These are phyloP conservation scores for Berkeleyomyces rouxiae DNA, from an alignment of 2,329 filamentous ascomycete genomes.

Conservation along the genomic window DNA sequence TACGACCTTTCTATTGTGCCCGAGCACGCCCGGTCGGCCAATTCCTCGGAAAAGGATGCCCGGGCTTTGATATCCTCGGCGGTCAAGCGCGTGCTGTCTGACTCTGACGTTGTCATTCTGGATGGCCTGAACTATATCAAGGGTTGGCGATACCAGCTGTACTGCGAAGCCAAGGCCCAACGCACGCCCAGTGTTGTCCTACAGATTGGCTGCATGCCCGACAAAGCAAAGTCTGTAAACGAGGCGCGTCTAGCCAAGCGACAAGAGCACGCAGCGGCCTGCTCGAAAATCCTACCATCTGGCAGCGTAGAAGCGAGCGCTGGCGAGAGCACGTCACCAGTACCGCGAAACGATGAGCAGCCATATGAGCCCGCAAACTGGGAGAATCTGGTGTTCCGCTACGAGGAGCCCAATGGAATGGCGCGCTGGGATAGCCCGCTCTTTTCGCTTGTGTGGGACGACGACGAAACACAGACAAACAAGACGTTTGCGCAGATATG, in stretches of 20 bases:
- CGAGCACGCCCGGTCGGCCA: slow-evolving; percentile 50
- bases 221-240: slow-evolving; percentile 42
- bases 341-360: slow-evolving; percentile 19
- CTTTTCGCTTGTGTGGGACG: slow-evolving; percentile 64
- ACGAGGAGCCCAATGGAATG: slow-evolving; percentile 78
- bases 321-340: slow-evolving; percentile 10
- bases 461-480: slow-evolving; percentile 41
- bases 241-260: slow-evolving; percentile 30
- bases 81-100: slow-evolving; percentile 57
- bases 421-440: slow-evolving; percentile 70
- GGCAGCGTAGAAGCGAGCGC: background rate
- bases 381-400: slow-evolving; percentile 65
- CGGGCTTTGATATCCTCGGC: slow-evolving; percentile 60
- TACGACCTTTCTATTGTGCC: slow-evolving; percentile 45
- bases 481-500: slow-evolving; percentile 50
- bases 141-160: slow-evolving; percentile 73
- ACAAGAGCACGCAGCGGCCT: background rate
- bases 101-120: slow-evolving; percentile 60
- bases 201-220: slow-evolving; percentile 40
- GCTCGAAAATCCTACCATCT: background rate
- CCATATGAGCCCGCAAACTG: slow-evolving; percentile 44
- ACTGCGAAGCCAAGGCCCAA: slow-evolving; percentile 69
- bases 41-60: slow-evolving; percentile 65
- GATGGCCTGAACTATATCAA: slow-evolving; percentile 82
- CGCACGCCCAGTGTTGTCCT: slow-evolving; percentile 61